Conservation (phyloP, 805 yeast genomes). For the Hanseniaspora pseudoguilliermondii region DNA sequence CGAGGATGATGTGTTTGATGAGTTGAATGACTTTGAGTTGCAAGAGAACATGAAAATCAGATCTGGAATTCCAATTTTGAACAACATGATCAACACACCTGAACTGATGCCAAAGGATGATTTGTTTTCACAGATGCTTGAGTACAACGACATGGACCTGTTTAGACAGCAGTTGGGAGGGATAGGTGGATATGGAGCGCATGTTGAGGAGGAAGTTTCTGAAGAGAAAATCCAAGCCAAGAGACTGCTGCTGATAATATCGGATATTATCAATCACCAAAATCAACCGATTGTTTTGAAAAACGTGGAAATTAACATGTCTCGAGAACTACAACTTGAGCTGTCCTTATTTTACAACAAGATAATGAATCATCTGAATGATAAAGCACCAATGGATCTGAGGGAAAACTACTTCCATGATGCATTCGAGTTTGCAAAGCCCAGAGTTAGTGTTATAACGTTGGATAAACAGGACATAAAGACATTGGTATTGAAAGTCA, state of each 20-base stretch:
- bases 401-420: not conserved
- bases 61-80: slow-evolving; percentile 10
- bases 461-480: not conserved
- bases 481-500: not conserved
- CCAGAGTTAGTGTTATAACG: not conserved
- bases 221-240: slow-evolving; percentile 4
- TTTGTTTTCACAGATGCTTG: slow-evolving; percentile 1
- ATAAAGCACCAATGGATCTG: not conserved
- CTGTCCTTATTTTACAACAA: slow-evolving; percentile 2
- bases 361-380: not conserved
- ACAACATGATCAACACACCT: slow-evolving; percentile 10
- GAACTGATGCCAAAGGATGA: not conserved
- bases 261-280: slow-evolving; percentile 1
- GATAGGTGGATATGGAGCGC: slow-evolving; percentile 12
- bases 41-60: slow-evolving; percentile 20
- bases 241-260: slow-evolving; percentile 1
- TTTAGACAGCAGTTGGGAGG: slow-evolving; percentile 13
- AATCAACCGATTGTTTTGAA: slow-evolving; percentile 2
- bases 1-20: slow-evolving; percentile 33
- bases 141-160: slow-evolving; percentile 9
- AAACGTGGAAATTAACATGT: not conserved
- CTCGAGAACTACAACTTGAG: not conserved
- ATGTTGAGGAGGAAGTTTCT: not conserved
- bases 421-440: not conserved
- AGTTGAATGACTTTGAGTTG: slow-evolving; percentile 55